Conservation (phyloP, 2,329 filamentous ascomycete species). For the Diaporthe capsici region DNA sequence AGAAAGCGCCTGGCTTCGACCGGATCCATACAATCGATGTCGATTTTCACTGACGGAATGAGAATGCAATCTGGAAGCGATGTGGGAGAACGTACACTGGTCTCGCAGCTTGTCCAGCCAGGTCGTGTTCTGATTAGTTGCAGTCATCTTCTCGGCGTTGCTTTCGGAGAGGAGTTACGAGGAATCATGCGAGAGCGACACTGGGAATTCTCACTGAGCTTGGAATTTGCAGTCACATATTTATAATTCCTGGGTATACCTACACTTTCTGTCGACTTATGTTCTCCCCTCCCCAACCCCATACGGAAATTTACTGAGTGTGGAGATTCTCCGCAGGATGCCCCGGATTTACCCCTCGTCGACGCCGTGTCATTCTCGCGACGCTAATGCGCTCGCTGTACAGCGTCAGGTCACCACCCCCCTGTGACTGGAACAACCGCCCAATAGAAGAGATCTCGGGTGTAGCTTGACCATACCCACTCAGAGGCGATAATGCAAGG, state of each 20-base stretch:
- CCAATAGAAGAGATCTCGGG: not conserved
- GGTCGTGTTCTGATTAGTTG: not conserved
- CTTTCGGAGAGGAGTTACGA: not conserved
- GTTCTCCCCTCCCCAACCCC: not conserved
- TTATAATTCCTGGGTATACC: not conserved
- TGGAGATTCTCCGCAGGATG: not conserved
- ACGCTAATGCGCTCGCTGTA: not conserved
- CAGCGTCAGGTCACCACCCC: not conserved
- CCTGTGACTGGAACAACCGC: not conserved
- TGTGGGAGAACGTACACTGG: not conserved
- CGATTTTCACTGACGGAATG: not conserved
- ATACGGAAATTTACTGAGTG: not conserved
- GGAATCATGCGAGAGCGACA: not conserved
- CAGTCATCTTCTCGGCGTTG: not conserved
- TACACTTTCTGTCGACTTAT: no score
- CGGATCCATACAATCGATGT: not conserved
- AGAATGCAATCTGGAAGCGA: not conserved
- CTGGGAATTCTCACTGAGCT: not conserved
- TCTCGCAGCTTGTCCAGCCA: not conserved
- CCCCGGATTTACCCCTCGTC: not conserved
- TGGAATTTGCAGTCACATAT: not conserved
- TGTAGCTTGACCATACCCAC: not conserved
- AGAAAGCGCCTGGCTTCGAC: not conserved
- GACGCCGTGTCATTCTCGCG: not conserved
- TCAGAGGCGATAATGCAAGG: not conserved